Evolutionary conservation across 805 yeast genomes (phyloP), one percentile per base, ranked within the genome.

Genomic region (Wickerhamomyces queroliae): DNA sequence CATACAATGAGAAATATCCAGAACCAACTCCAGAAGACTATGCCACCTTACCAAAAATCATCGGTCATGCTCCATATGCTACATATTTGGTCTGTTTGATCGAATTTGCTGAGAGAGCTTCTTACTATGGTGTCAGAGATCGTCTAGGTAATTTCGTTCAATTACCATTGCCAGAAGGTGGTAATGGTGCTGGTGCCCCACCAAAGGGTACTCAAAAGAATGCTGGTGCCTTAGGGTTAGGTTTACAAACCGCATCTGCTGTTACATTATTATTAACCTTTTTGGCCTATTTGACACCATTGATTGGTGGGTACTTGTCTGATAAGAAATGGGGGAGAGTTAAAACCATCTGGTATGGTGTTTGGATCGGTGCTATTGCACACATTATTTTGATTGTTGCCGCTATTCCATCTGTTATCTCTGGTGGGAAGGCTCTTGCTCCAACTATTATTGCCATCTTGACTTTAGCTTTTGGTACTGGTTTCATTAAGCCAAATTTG

Each of bases 71-170:
- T 37, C 73, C 78, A 12, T 62, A 62, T 40, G 64, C 67, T 23
- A 59, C 72, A 28, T 77, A 76, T 59, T 59, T 77, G 39, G 70
- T 80, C 42, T 77, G 75, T 45, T 39, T 84, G 33, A 86, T 85
- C 30, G 95, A 85, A 64, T 75, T 85, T 45, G 76, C 90, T 35
- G 95, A 85, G 62, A 74, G 95, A 49, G 84, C 85, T 58, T 73
- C 91, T 11, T 85, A 80, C 66, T 85, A 85, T 53, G 93, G 95
- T 55, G 66, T 83, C 44, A 72, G 80, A 35, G 83, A 85, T 42
- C 83, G 87, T 7, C 78, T 85, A 64, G 83, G 77, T 64, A 85
- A 85, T 64, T 84, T 83, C 61, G 81, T 85, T 82, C 85, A 81
- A 59, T 65, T 76, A 49, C 50, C 59, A 38, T 48, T 67, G 37